Evolutionary conservation across 208 protist species (phyloP), one percentile per base, ranked within the genome.

Genomic region (Wallacemonas rigidus): DNA sequence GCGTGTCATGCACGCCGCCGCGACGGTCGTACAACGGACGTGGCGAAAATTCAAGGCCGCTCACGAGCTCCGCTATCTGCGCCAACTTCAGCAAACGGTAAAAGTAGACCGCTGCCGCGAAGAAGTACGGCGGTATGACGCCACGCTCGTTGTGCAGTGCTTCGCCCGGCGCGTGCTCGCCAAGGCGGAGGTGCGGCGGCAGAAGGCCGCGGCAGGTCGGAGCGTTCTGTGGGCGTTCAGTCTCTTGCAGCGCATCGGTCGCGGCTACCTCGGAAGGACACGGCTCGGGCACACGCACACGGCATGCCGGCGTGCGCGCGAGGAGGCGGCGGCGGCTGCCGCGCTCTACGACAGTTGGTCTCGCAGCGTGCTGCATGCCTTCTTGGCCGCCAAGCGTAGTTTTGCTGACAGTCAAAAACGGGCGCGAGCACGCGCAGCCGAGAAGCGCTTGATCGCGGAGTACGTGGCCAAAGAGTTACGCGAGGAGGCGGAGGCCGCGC

Each of bases 61-160:
- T 0, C 79, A 81, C 15, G 84, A 89, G 71, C 81, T 74, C 11
- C 84, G 86, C 44, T 91, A 91, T 61, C 68, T 94, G 17, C 79
- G 89, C 15, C 53, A 79, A 14, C 61, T 87, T 11, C 75, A 76
- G 17, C 51, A 68, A 15, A 89, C 82, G 5, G 69, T 75, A 6
- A 55, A 77, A 43, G 67, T 73, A 39, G 86, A 88, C 7, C 81
- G 89, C 6, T 53, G 89, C 9, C 79, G 72, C 4, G 40, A 41
- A 3, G 89, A 94, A 62, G 72, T 67, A 7, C 45, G 26, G 0
- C 41, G 61, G 35, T 91, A 80, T 63, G 53, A 69, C 38, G 74
- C 79, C 35, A 72, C 76, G 6, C 56, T 81, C 40, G 56, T 15
- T 8, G 58, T 94, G 44, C 89, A 94, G 62, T 77, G 77, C 41